phyloP scores from a whole-genome alignment of 2,329 filamentous ascomycete genomes.

The Nothophoma quercina region DNA sequence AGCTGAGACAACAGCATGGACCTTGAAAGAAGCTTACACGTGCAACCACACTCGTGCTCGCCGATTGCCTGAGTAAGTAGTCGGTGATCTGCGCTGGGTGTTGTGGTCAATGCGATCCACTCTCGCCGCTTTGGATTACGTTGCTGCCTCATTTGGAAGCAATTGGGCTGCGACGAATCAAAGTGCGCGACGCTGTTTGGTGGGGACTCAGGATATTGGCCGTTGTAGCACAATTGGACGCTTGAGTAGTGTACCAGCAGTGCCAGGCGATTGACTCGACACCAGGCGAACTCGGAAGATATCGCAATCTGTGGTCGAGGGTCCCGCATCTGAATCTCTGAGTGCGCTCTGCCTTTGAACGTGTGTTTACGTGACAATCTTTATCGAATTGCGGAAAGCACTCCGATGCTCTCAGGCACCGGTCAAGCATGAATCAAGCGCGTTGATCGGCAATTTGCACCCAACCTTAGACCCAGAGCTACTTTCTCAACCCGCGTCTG shows the following conservation, averaged over 20 bases:
- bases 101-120: conserved; percentile 1
- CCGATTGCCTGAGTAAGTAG: conserved; percentile 10
- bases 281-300: background rate
- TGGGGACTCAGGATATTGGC: conserved; percentile 7
- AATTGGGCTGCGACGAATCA: conserved; percentile 4
- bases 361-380: conserved; percentile 6
- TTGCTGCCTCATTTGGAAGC: conserved; percentile 5
- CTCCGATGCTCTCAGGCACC: background rate
- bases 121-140: background rate
- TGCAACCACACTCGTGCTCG: conserved; percentile 1
- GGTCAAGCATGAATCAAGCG: conserved; percentile 1
- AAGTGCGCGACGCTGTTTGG: background rate
- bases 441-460: conserved; percentile 6
- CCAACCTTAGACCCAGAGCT: conserved; percentile 1
- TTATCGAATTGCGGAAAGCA: conserved; percentile 8
- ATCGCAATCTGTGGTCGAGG: background rate
- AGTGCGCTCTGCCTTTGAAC: background rate
- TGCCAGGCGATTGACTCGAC: background rate
- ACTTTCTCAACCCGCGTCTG: background rate
- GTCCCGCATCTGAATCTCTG: background rate
- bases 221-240: conserved; percentile 12
- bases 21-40: background rate
- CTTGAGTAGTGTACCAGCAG: conserved; percentile 9
- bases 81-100: conserved; percentile 1
- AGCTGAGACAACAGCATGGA: background rate